Evolutionary conservation across 2,329 filamentous ascomycete genomes (phyloP).

Genomic region (Paraconiothyrium brasiliense): DNA sequence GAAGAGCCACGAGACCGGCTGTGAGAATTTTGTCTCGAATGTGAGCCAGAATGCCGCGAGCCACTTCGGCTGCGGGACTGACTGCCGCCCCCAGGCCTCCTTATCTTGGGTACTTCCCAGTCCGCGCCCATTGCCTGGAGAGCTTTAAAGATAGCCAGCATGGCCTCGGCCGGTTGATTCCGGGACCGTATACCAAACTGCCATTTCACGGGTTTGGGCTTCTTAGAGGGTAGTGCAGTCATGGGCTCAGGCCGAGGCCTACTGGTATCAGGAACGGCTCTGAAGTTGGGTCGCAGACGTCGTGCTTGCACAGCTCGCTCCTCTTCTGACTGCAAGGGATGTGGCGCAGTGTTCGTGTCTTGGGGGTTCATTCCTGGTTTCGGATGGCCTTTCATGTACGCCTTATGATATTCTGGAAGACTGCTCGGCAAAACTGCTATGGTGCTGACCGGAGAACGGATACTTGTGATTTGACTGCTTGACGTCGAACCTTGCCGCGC

Average conservation of each 20-base stretch:
- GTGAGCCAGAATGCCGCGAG: conserved; percentile 36
- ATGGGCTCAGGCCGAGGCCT: conserved; percentile 63
- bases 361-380: conserved; percentile 38
- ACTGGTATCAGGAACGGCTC: conserved; percentile 69
- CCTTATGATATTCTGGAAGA: conserved; percentile 87
- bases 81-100: conserved; percentile 53
- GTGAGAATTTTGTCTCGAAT: conserved; percentile 46
- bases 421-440: conserved; percentile 92
- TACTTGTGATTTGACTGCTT: conserved; percentile 48
- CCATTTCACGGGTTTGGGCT: conserved; percentile 86
- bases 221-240: conserved; percentile 70
- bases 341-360: conserved; percentile 51
- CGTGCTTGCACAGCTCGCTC: conserved; percentile 84
- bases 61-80: conserved; percentile 43
- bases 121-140: conserved; percentile 86
- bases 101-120: conserved; percentile 71
- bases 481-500: conserved; percentile 56
- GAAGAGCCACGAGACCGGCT: conserved; percentile 43
- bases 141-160: conserved; percentile 94
- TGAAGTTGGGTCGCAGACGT: conserved; percentile 84
- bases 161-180: conserved; percentile 92
- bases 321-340: conserved; percentile 52
- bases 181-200: conserved; percentile 97
- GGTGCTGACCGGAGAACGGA: conserved; percentile 70
- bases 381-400: conserved; percentile 78